Percentiles rank a stretch among this genome's conserved stretches.
phyloP scores from a whole-genome alignment of 2,329 filamentous ascomycete species.

The Atkinsonella texensis region DNA sequence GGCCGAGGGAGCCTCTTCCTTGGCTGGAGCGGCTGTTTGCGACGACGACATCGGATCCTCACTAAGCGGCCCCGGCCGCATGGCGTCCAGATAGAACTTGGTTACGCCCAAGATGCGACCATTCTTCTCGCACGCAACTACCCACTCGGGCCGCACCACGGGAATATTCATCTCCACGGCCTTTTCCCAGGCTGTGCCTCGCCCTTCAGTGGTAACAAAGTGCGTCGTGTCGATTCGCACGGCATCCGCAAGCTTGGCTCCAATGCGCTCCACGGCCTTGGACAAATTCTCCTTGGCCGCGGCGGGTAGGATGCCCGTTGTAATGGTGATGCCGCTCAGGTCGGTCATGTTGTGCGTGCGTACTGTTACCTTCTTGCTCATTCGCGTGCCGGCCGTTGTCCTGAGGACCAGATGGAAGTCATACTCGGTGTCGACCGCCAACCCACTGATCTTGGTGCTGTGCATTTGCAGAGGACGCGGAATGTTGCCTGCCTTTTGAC shows the following conservation, averaged over 20 bases:
- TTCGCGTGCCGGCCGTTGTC: conserved; percentile 79
- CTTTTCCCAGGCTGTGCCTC: conserved; percentile 87
- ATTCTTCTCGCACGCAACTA: conserved; percentile 89
- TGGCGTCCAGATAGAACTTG: conserved; percentile 88
- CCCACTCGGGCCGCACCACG: conserved; percentile 92
- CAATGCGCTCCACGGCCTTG: conserved; percentile 72
- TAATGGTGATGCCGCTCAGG: conserved; percentile 87
- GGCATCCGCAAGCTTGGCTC: conserved; percentile 78
- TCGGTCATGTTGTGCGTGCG: conserved; percentile 99
- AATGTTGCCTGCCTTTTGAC: conserved; percentile 91
- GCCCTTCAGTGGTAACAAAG: conserved; percentile 90
- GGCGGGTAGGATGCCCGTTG: conserved; percentile 71
- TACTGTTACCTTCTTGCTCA: conserved; percentile 72
- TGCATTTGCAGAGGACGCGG: conserved; percentile 76
- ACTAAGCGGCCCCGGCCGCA: conserved; percentile 32
- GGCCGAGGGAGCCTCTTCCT: conserved; percentile 14
- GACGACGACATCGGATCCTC: conserved; percentile 17
- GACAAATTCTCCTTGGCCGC: conserved; percentile 60
- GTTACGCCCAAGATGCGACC: conserved; percentile 88
- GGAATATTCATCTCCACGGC: conserved; percentile 97
- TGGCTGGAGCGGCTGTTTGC: conserved; percentile 18
- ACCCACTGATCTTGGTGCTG: conserved; percentile 90
- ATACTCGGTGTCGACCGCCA: conserved; percentile 95
- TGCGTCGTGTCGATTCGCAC: conserved; percentile 97
- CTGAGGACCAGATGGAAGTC: conserved; percentile 84